Evolutionary conservation across 441 rosid species (phyloP), one percentile per base, ranked within the genome.

Genomic region (Adansonia gregorii): DNA sequence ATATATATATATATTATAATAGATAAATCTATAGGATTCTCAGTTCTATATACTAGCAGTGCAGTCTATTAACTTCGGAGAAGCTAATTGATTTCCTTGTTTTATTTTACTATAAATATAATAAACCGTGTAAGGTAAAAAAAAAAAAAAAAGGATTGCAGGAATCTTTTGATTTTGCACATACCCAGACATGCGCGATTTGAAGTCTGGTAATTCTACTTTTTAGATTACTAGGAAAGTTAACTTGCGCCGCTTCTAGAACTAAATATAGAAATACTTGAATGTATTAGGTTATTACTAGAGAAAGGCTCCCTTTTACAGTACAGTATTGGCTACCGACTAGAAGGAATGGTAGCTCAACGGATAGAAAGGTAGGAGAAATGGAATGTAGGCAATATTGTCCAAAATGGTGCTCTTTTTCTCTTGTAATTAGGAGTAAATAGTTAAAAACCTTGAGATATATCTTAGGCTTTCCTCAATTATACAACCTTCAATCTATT

Each of bases 81-180:
- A 15, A 64, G 46, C 19, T 63, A 11, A 11, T 24, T 31, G 67
- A 15, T 64, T 64, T 19, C 5, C 12, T 14, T 64, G 46, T 35
- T 64, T 64, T 2, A 5, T 31, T 12, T 2, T 27, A 61, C 17
- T 27, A 3, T 61, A 2, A 4, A 61, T 61, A 61, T 35, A 35
- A 4, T 35, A 35, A 27, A 24, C 17, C 31, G 31, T 24, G 5
- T 27, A 15, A 6, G 68, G 68, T 31, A 12, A 60, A 60, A 35
- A 31, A 12, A 43, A 31, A 12, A 43, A 43, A 6, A 43, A 8
- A 35, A 4, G n/a, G 43, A 61, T 12, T 61, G 43, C 43, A 14
- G 14, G 43, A 63, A 12, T 63, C 20, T 51, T 49, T 24, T 69
- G 59, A 69, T 69, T 69, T 69, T 51, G 43, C 22, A 43, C 7